Percentiles rank a stretch among this genome's conserved stretches.
These are phyloP conservation scores for Kluyveromyces sp. DNA, from an alignment of 1,139 yeast genomes.

Conservation along the genomic window DNA sequence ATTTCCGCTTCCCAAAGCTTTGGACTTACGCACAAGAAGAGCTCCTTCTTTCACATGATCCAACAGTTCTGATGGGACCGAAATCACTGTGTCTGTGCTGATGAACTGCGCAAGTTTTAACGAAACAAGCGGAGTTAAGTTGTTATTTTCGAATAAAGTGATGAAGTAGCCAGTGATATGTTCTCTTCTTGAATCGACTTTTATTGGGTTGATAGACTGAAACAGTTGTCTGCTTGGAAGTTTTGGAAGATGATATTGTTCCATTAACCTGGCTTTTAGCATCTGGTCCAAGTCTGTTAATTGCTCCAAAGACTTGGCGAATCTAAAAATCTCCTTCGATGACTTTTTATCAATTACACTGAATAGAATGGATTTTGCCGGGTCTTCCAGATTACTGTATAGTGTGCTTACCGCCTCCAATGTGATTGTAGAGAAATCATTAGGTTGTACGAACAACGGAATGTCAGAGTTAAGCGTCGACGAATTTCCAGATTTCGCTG, in stretches of 20 bases:
- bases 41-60: constrained; percentile 62
- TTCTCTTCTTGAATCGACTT: constrained; percentile 55
- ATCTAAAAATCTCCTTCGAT: constrained; percentile 64
- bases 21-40: constrained; percentile 51
- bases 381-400: constrained; percentile 35
- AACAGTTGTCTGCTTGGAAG: constrained; percentile 55
- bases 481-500: not conserved
- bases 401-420: constrained; percentile 56
- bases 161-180: constrained; percentile 55
- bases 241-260: constrained; percentile 57
- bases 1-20: constrained; percentile 45
- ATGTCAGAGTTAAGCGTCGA: constrained; percentile 24
- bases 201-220: constrained; percentile 52
- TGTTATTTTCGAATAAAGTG: constrained; percentile 52
- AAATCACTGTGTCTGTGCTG: constrained; percentile 56
- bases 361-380: constrained; percentile 59
- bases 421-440: constrained; percentile 54
- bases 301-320: constrained; percentile 54
- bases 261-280: constrained; percentile 46
- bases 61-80: constrained; percentile 43
- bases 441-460: constrained; percentile 56
- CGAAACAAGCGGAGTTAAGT: constrained; percentile 49
- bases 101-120: constrained; percentile 56
- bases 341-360: constrained; percentile 53
- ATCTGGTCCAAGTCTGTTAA: constrained; percentile 50